Percentiles rank a stretch among this genome's conserved stretches.
These are phyloP conservation scores for Brassica balearica DNA, from an alignment of 441 rosid genomes.

Conservation along the genomic window DNA sequence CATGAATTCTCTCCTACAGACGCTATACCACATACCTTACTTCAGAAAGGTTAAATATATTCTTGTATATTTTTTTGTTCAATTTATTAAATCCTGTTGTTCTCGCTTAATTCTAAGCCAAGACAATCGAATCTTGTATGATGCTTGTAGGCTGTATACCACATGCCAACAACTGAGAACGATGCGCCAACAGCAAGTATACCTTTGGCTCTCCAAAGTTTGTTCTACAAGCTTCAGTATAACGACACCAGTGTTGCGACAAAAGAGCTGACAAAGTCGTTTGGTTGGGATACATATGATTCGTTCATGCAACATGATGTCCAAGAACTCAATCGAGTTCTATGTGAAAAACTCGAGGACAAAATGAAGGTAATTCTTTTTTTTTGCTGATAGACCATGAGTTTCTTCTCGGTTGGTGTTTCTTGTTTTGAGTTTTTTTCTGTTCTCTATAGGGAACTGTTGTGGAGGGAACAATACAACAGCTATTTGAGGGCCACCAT, in stretches of 20 bases:
- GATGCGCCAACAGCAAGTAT: constrained; percentile 80
- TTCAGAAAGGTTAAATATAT: constrained; percentile 62
- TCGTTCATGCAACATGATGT: constrained; percentile 89
- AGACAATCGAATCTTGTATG: constrained; percentile 29
- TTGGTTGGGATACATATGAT: constrained; percentile 85
- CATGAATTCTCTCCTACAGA: constrained; percentile 83
- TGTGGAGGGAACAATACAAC: constrained; percentile 81
- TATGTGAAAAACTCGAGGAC: constrained; percentile 78
- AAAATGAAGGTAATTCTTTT: constrained; percentile 63
- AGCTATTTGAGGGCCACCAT: constrained; percentile 78
- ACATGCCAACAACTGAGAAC: constrained; percentile 83
- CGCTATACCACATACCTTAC: constrained; percentile 78
- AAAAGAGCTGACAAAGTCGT: constrained; percentile 77
- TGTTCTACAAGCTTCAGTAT: constrained; percentile 80
- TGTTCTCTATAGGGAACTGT: constrained; percentile 64
- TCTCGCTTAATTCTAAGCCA: background rate
- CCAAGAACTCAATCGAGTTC: constrained; percentile 86
- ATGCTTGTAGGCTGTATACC: constrained; percentile 70
- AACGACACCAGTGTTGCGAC: constrained; percentile 80
- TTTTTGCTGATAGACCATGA: constrained; percentile 6
- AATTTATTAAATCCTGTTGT: constrained; percentile 9
- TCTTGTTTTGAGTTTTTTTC: constrained; percentile 25
- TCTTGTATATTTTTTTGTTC: constrained; percentile 9
- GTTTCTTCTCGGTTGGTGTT: constrained; percentile 27
- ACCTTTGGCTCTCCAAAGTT: constrained; percentile 80